Conservation (phyloP, 305 asterid species). For the Solanum hybrid region DNA sequence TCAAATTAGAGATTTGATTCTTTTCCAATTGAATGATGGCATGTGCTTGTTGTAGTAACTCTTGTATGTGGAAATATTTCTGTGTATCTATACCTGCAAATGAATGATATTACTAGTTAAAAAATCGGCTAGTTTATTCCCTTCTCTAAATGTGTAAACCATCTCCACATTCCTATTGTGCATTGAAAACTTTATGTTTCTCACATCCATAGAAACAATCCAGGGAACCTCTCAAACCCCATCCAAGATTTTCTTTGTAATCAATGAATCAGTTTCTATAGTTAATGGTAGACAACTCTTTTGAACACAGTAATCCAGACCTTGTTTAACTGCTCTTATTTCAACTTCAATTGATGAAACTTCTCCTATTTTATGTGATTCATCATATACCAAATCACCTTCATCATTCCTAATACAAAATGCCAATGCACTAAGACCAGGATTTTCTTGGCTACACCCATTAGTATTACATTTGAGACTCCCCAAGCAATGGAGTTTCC, state of each 20-base stretch:
- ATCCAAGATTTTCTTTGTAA: background rate
- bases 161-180: background rate
- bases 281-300: background rate
- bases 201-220: background rate
- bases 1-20: background rate
- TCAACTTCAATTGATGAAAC: background rate
- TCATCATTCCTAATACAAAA: background rate
- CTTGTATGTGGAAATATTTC: too few species aligned
- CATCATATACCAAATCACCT: background rate
- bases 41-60: background rate
- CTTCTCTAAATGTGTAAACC: background rate
- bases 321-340: background rate
- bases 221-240: background rate
- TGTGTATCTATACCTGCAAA: background rate
- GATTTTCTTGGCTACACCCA: background rate
- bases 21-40: background rate
- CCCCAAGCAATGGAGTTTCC: background rate
- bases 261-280: background rate
- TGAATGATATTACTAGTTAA: too few species aligned
- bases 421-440: background rate
- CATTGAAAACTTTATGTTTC: background rate
- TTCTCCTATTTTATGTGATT: background rate
- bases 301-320: background rate
- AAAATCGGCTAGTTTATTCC: background rate
- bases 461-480: background rate